Evolutionary conservation across 768 basidiomycete species (phyloP).

Genomic region (Phylloporus sp.): DNA sequence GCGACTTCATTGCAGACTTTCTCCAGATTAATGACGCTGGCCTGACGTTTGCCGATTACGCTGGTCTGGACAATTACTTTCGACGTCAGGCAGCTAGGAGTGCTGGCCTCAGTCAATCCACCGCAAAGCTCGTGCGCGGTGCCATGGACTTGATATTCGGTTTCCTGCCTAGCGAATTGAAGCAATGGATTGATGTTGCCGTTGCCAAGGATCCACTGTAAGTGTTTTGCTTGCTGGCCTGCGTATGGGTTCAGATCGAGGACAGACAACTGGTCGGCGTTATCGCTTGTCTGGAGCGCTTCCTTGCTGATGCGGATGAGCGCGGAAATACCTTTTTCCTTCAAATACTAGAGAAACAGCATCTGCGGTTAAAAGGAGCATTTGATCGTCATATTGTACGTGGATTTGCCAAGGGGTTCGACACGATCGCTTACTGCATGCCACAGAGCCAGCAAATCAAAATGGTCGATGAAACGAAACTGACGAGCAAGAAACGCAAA

Average conservation of each 20-base stretch:
- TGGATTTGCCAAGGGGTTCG: neutral
- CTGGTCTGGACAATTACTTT: constrained; percentile 92
- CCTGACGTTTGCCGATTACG: constrained; percentile 93
- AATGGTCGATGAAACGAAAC: constrained; percentile 83
- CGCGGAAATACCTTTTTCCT: constrained; percentile 71
- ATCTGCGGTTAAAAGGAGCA: constrained; percentile 64
- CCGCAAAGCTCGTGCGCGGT: constrained; percentile 74
- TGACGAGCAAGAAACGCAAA: constrained; percentile 87
- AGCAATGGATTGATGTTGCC: constrained; percentile 78
- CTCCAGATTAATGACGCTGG: constrained; percentile 85
- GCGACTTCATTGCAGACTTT: constrained; percentile 87
- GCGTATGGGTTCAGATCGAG: constrained; percentile 2
- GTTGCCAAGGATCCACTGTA: constrained; percentile 74
- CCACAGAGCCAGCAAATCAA: constrained; percentile 79
- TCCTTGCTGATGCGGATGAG: constrained; percentile 73
- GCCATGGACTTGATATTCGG: constrained; percentile 96
- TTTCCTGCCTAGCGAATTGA: constrained; percentile 79
- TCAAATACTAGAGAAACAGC: constrained; percentile 75
- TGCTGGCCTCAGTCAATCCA: constrained; percentile 59
- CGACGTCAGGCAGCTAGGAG: constrained; percentile 81
- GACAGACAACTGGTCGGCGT: constrained; percentile 81
- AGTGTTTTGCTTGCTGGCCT: neutral
- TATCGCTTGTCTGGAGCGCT: constrained; percentile 71
- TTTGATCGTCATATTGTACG: constrained; percentile 75
- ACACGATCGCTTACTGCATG: neutral